Evolutionary conservation across 257 asterid species (phyloP), one percentile per base, ranked within the genome.

Genomic region (Lithospermum erythrorhizon): DNA sequence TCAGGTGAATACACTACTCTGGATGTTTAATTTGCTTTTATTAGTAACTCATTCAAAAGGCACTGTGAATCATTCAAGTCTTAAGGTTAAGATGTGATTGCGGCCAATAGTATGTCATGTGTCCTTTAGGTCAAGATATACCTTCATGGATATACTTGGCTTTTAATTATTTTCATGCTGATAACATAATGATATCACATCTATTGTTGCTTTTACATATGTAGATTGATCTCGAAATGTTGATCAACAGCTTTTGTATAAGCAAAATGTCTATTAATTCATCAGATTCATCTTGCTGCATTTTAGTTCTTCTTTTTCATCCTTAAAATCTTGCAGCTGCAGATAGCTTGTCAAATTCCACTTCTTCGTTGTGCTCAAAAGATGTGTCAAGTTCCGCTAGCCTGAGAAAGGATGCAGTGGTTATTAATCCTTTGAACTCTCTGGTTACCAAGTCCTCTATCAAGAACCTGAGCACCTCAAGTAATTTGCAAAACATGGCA

Each of bases 391-490:
- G 32, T 49, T 87, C 76, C 65, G 68, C 72, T 5, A 58, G 73
- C 62, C 78, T 76, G 7, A 71, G 60, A 41, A 85, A 74, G 22
- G 82, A 77, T 6, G 79, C 67, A 53, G 71, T 78, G 29, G 56
- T 70, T 29, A 65, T 75, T 65, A 83, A 75, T 0, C 69, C 70
- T 0, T 66, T 83, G 63, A 71, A 65, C 56, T 61, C 87, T 47
- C 70, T 52, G 47, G 57, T 75, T 62, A 82, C 75, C 14, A 82
- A 77, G 67, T 68, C 80, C 57, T 68, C 87, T 37, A 74, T 74
- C 70, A 80, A 78, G 79, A 75, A 78, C 76, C 63, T 53, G 52
- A 78, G 76, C 79, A 70, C 87, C 53, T 76, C 88, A 0, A 77
- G 70, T 48, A 79, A 70, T 55, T 54, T 69, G 32, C 63, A 68